Percentiles rank a stretch among this genome's conserved stretches.
Evolutionary conservation across 1,139 yeast species (phyloP).

Genomic region (Yamadazyma atmosphaerica): DNA sequence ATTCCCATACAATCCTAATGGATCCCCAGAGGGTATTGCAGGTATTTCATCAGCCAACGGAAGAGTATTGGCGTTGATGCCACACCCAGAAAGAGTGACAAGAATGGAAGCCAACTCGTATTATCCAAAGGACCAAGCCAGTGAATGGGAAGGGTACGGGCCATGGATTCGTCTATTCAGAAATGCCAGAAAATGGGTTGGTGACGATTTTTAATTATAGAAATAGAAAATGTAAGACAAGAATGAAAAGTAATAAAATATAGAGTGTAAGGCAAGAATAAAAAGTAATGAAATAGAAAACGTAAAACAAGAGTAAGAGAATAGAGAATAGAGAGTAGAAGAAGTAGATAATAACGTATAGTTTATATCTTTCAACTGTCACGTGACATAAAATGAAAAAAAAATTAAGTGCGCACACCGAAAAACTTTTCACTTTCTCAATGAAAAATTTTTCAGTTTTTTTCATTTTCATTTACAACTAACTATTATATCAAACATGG

Average conservation of each 20-base stretch:
- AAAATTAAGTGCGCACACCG: neutral
- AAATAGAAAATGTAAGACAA: neutral
- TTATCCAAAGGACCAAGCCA: constrained; percentile 73
- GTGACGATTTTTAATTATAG: constrained; percentile 26
- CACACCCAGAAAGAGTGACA: constrained; percentile 96
- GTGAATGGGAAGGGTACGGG: constrained; percentile 69
- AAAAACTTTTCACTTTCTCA: neutral
- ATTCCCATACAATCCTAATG: constrained; percentile 96
- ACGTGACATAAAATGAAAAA: too few relatives aligned
- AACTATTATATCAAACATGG: constrained; percentile 24
- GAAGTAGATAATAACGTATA: too few relatives aligned
- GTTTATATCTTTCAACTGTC: too few relatives aligned
- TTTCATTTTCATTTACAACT: constrained; percentile 8
- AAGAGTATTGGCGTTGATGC: constrained; percentile 98
- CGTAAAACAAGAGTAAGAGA: too few relatives aligned
- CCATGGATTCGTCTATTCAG: constrained; percentile 96
- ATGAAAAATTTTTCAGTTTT: constrained; percentile 19
- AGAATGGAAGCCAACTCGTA: constrained; percentile 88
- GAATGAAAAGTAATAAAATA: neutral
- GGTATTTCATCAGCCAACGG: constrained; percentile 92
- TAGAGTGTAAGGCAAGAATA: neutral
- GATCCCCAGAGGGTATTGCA: constrained; percentile 90
- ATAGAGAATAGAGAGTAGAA: too few relatives aligned
- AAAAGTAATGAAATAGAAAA: too few relatives aligned
- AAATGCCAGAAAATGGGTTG: constrained; percentile 95